Conservation (phyloP, 1,284 basidiomycete species). For the Sphagnurus paluster region DNA sequence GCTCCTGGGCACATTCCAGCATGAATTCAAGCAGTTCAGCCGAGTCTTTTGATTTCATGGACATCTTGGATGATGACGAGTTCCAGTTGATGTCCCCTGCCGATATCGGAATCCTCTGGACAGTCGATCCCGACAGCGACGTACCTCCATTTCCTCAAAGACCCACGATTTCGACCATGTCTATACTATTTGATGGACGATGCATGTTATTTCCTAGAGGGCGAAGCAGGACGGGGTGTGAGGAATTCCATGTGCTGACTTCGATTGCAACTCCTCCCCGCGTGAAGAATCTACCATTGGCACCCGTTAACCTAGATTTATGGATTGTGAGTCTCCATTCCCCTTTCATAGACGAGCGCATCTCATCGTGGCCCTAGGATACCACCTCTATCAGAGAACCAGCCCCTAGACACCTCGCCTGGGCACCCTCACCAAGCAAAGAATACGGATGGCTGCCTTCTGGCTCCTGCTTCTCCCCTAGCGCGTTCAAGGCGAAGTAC, state of each 20-base stretch:
- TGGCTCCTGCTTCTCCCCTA: constrained; percentile 49
- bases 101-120: constrained; percentile 19
- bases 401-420: constrained; percentile 46
- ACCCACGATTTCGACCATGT: constrained; percentile 8
- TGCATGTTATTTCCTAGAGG: constrained; percentile 15
- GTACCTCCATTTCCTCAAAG: constrained; percentile 19
- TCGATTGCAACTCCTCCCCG: constrained; percentile 18
- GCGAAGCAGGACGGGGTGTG: constrained; percentile 7
- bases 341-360: background rate
- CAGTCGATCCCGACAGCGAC: constrained; percentile 14
- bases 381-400: constrained; percentile 21
- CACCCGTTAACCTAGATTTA: constrained; percentile 17
- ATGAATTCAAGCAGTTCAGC: constrained; percentile 10
- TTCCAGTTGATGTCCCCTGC: constrained; percentile 17
- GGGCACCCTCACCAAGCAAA: constrained; percentile 35
- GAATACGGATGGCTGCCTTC: constrained; percentile 47
- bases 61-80: constrained; percentile 12
- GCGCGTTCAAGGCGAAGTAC: constrained; percentile 33
- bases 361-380: constrained; percentile 23
- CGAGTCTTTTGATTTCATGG: constrained; percentile 12
- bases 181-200: constrained; percentile 14
- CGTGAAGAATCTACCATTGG: constrained; percentile 13
- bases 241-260: constrained; percentile 11
- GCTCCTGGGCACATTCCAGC: constrained; percentile 1
- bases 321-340: constrained; percentile 21